These are phyloP conservation scores for Massarina eburnea DNA, from an alignment of 2,329 filamentous ascomycete genomes.

Conservation along the genomic window DNA sequence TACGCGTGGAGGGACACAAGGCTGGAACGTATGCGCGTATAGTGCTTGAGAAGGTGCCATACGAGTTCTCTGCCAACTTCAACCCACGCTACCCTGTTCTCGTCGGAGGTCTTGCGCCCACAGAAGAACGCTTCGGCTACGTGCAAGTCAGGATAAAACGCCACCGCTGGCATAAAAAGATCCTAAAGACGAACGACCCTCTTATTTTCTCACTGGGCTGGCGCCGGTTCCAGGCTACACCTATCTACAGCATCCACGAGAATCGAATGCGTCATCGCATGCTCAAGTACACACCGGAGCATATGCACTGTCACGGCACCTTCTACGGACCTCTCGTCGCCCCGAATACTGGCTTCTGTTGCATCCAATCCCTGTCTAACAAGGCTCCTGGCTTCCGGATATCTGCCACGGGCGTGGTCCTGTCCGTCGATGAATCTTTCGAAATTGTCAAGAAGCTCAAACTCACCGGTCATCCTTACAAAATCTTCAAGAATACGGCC, in stretches of 20 bases:
- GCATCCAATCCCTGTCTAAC: conserved; percentile 84
- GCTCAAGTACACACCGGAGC: conserved; percentile 98
- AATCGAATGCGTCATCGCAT: conserved; percentile 92
- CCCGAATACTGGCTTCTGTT: conserved; percentile 93
- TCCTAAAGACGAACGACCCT: conserved; percentile 96
- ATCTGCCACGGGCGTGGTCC: conserved; percentile 88
- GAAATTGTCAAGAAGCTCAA: conserved; percentile 99
- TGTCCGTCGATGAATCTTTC: conserved; percentile 91
- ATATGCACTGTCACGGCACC: conserved; percentile 98
- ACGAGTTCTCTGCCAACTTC: conserved; percentile 85
- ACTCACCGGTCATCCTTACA: conserved; percentile 88
- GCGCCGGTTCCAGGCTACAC: conserved; percentile 89
- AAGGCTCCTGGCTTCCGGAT: conserved; percentile 89
- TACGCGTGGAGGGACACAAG: conserved; percentile 83
- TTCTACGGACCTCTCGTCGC: conserved; percentile 95
- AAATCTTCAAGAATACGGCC: conserved; percentile 98
- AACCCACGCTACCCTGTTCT: conserved; percentile 80
- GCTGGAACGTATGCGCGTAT: conserved; percentile 93
- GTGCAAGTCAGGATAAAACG: conserved; percentile 96
- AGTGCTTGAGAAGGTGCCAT: conserved; percentile 83
- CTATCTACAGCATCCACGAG: conserved; percentile 93
- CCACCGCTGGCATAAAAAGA: conserved; percentile 99
- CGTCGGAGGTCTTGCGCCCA: conserved; percentile 86
- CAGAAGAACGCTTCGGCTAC: conserved; percentile 93
- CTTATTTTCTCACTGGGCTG: conserved; percentile 96